These are phyloP conservation scores for Ampelomyces quisqualis DNA, from an alignment of 2,329 filamentous ascomycete species.

Conservation along the genomic window DNA sequence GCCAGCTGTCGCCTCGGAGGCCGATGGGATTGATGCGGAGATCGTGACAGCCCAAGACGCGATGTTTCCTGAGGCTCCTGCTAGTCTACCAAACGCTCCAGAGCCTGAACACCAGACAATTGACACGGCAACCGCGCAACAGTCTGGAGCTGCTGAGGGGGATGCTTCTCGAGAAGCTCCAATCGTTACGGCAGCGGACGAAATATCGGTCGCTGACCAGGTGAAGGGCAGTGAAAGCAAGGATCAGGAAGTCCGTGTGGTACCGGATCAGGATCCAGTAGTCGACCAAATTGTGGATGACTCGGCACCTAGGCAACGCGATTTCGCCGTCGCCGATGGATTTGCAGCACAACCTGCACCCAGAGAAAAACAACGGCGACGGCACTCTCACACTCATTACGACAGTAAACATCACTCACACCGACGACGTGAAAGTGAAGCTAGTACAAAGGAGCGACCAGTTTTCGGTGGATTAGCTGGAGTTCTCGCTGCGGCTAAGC, in stretches of 20 bases:
- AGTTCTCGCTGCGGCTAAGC: constrained; percentile 22
- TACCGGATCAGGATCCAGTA: neutral
- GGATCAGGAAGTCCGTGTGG: neutral
- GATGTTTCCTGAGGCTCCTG: no score
- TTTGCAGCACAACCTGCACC: constrained; percentile 20
- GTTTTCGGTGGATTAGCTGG: constrained; percentile 16
- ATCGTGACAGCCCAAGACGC: no score
- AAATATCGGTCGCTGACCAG: neutral
- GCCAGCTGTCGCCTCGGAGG: no score
- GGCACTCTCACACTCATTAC: constrained; percentile 33
- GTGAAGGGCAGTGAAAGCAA: neutral
- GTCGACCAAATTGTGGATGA: constrained; percentile 4
- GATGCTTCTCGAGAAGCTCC: neutral
- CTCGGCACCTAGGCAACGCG: constrained; percentile 19
- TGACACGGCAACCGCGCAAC: no score
- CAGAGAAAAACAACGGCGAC: constrained; percentile 30
- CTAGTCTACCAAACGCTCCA: no score
- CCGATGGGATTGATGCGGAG: no score
- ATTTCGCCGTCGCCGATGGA: constrained; percentile 31
- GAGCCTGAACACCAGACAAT: no score
- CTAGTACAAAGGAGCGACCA: constrained; percentile 31
- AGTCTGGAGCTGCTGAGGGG: neutral
- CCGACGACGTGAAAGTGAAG: constrained; percentile 36
- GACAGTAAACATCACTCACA: constrained; percentile 31
- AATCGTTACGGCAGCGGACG: neutral